phyloP scores from a whole-genome alignment of 164 flowering plant genomes.

The Stephania cephalantha region DNA sequence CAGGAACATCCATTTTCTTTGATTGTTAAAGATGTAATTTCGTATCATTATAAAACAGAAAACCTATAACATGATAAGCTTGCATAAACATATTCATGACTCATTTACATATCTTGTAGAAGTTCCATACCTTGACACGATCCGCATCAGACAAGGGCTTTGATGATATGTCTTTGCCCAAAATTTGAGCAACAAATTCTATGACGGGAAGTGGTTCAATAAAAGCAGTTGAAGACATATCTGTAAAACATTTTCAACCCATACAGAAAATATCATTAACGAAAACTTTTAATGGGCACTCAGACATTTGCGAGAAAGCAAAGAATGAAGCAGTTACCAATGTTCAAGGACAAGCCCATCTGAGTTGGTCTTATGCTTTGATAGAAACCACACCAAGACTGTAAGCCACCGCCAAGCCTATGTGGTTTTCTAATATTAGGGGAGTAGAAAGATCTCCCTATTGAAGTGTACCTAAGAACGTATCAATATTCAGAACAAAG shows the following conservation, averaged over 20 bases:
- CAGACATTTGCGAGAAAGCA: neutral
- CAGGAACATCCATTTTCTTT: neutral
- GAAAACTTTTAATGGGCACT: neutral
- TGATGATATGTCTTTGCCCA: conserved; percentile 41
- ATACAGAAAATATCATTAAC: neutral
- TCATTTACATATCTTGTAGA: neutral
- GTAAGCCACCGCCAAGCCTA: conserved; percentile 50
- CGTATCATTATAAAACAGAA: neutral
- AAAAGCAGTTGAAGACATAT: conserved; percentile 65
- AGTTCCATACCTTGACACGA: conserved; percentile 47
- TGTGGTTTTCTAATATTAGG: conserved; percentile 38
- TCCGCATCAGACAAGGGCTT: conserved; percentile 68
- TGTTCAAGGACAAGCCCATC: conserved; percentile 76
- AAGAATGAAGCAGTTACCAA: conserved; percentile 34
- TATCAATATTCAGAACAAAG: neutral
- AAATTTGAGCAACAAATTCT: conserved; percentile 59
- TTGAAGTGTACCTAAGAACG: conserved; percentile 31
- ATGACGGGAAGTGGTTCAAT: conserved; percentile 71
- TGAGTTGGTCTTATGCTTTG: conserved; percentile 71
- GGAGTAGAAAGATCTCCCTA: conserved; percentile 53
- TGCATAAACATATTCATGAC: neutral
- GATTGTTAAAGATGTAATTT: neutral
- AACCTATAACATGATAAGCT: neutral
- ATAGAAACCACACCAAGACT: conserved; percentile 76
- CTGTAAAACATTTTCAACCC: conserved; percentile 20